phyloP scores from a whole-genome alignment of 2,329 filamentous ascomycete species.

The Cercospora citrullina region DNA sequence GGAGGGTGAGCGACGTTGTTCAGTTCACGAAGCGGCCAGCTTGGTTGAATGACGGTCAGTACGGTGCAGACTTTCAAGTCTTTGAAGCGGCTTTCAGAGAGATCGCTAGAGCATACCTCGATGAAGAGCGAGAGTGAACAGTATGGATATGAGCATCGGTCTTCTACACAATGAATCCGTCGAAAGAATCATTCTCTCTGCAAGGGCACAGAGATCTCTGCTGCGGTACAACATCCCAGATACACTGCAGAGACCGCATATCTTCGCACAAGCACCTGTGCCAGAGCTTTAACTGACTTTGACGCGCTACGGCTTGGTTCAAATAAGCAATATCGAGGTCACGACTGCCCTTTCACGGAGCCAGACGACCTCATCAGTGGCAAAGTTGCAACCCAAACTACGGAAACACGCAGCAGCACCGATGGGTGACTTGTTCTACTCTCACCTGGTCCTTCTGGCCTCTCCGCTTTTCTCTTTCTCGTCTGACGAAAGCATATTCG shows the following conservation, averaged over 20 bases:
- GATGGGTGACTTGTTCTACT: neutral
- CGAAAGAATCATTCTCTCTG: neutral
- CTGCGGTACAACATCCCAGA: neutral
- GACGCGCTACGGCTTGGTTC: neutral
- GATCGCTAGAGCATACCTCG: neutral
- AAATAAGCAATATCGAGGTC: neutral
- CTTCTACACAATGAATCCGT: neutral
- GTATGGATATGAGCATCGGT: neutral
- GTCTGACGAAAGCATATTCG: neutral
- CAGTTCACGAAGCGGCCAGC: neutral
- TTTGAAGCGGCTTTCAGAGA: neutral
- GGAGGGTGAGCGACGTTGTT: conserved; percentile 11
- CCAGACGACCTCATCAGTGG: neutral
- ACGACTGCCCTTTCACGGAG: neutral
- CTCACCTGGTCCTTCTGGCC: neutral
- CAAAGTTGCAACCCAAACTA: no score
- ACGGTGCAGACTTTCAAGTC: neutral
- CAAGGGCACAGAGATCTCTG: neutral
- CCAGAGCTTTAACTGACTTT: no score
- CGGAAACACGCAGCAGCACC: neutral
- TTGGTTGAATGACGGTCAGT: neutral
- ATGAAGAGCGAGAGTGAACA: neutral
- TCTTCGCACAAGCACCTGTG: no score
- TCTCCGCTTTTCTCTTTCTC: no score
- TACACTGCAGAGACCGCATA: neutral